Evolutionary conservation across 441 rosid species (phyloP).

Genomic region (Pelargonium myrrhifolium): DNA sequence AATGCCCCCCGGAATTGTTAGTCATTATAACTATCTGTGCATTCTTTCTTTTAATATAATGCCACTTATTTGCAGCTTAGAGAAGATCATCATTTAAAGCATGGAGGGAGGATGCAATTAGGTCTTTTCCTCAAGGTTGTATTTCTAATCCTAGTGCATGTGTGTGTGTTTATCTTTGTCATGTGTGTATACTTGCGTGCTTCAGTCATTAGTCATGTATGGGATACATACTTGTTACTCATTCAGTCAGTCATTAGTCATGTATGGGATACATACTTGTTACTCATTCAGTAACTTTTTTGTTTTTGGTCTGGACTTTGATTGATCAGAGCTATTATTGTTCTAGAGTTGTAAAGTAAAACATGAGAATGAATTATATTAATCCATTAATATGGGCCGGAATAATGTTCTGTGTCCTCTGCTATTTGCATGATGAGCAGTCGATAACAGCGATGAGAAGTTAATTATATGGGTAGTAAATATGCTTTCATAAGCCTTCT

Average conservation of each 20-base stretch:
- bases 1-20: not conserved
- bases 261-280: too few species aligned
- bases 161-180: conserved; percentile 4
- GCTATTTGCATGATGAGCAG: not conserved
- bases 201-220: not conserved
- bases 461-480: not conserved
- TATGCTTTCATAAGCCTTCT: conserved; percentile 8
- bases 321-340: not conserved
- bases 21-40: not conserved
- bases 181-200: too few species aligned
- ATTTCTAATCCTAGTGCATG: not conserved
- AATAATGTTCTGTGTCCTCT: too few species aligned
- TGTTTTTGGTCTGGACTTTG: not conserved
- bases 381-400: too few species aligned
- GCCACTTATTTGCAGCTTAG: conserved; percentile 45
- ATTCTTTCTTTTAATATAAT: not conserved
- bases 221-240: not conserved
- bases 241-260: too few species aligned
- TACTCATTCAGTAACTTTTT: too few species aligned
- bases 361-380: too few species aligned
- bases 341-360: not conserved
- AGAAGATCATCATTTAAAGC: conserved; percentile 95
- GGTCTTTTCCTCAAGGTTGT: conserved; percentile 89
- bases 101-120: conserved; percentile 94
- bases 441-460: not conserved